Conservation (phyloP, 805 yeast species). For the Candida cerambycidarum region DNA sequence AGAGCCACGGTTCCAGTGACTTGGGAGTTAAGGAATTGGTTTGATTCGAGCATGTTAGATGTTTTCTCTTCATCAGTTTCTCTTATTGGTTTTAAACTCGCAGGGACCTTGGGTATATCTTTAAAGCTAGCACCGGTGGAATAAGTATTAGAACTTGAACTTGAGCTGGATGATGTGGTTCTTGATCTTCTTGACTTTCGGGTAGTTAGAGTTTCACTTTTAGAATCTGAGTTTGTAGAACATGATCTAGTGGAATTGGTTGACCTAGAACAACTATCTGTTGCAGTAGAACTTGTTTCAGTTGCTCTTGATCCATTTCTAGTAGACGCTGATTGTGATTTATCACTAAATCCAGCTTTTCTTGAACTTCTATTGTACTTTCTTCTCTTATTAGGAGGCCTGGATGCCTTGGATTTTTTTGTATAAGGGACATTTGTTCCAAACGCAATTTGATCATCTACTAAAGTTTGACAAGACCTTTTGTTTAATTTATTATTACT, state of each 20-base stretch:
- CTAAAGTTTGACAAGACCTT: neutral
- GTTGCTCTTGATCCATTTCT: too few species aligned
- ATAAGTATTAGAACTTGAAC: too few species aligned
- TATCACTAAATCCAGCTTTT: neutral
- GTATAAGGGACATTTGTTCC: constrained; percentile 1
- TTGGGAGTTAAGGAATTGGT: constrained; percentile 8
- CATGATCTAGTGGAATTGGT: neutral
- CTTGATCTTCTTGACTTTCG: neutral
- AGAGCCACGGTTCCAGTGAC: constrained; percentile 21
- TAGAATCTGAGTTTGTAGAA: neutral
- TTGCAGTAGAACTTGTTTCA: too few species aligned
- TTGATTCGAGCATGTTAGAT: too few species aligned
- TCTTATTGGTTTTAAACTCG: too few species aligned
- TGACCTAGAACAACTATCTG: neutral
- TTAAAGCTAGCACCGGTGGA: too few species aligned
- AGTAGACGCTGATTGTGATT: too few species aligned
- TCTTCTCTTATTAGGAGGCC: neutral
- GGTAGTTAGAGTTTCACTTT: neutral
- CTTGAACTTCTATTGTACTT: neutral
- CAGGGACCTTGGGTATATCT: too few species aligned
- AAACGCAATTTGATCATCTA: neutral
- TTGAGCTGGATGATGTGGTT: too few species aligned
- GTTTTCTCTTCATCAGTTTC: too few species aligned
- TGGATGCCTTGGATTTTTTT: neutral
- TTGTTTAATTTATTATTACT: neutral